Conservation (phyloP, 768 basidiomycete species). For the Krasilnikovozyma curviuscula region DNA sequence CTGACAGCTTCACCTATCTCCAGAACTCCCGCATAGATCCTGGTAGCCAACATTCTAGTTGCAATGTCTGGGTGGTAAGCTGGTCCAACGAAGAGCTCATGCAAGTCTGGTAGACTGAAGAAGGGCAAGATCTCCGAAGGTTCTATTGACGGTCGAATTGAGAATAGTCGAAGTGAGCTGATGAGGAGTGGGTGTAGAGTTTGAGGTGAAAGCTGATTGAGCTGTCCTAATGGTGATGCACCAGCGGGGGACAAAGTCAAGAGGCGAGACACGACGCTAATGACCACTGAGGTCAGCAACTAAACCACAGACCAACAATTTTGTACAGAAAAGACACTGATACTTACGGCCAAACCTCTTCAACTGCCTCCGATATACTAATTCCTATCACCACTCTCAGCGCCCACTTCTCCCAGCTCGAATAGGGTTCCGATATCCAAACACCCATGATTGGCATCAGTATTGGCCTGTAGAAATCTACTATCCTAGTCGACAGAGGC, state of each 20-base stretch:
- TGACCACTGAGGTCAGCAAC: conserved; percentile 39
- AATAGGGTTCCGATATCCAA: conserved; percentile 44
- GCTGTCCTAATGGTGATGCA: conserved; percentile 1
- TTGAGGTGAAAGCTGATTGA: conserved; percentile 12
- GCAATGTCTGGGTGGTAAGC: conserved; percentile 15
- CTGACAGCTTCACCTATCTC: too few species aligned
- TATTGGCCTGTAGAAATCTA: conserved; percentile 52
- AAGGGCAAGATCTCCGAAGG: conserved; percentile 11
- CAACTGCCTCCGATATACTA: conserved; percentile 18
- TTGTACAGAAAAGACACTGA: background rate
- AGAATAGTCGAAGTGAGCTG: conserved; percentile 5
- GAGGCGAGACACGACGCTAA: conserved; percentile 28
- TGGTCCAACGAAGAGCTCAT: conserved; percentile 10
- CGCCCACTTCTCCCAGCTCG: conserved; percentile 21
- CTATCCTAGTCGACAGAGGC: conserved; percentile 43
- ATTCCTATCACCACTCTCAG: conserved; percentile 27
- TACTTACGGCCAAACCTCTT: conserved; percentile 26
- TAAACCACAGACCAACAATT: too few species aligned
- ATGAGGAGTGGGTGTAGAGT: conserved; percentile 9
- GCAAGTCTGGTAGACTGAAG: conserved; percentile 5
- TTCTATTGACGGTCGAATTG: conserved; percentile 1
- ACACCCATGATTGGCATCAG: conserved; percentile 58
- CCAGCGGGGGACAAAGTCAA: background rate
- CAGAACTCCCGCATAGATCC: conserved; percentile 55
- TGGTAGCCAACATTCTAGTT: conserved; percentile 42